Evolutionary conservation across 345 rosid genomes (phyloP).

Genomic region (Gossypium mustelinum): DNA sequence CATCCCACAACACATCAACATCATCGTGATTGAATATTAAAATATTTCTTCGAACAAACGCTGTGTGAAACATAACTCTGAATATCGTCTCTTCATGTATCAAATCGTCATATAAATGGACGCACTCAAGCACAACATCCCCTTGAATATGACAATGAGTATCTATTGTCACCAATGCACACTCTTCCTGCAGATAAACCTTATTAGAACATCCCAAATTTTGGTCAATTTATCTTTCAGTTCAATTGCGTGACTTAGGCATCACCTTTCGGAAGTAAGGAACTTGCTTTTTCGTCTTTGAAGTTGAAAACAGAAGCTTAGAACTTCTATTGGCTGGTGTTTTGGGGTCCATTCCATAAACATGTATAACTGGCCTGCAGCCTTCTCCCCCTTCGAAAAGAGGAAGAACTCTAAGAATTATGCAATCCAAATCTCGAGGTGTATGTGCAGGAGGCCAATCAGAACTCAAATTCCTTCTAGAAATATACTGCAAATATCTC

Average conservation of each 20-base stretch:
- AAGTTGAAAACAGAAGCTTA: conserved; percentile 75
- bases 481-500: conserved; percentile 96
- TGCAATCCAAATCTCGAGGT: conserved; percentile 75
- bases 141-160: conserved; percentile 83
- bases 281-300: conserved; percentile 53
- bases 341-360: conserved; percentile 83
- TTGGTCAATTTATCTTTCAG: conserved; percentile 12
- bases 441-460: conserved; percentile 97
- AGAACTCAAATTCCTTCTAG: conserved; percentile 77
- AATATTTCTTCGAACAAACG: conserved; percentile 75
- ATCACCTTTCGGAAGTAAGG: conserved; percentile 69
- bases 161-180: conserved; percentile 71
- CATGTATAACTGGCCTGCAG: conserved; percentile 80
- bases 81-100: conserved; percentile 69
- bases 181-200: conserved; percentile 66
- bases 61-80: conserved; percentile 90
- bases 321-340: conserved; percentile 75
- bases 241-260: conserved; percentile 18
- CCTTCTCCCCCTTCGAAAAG: conserved; percentile 65
- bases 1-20: conserved; percentile 81
- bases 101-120: conserved; percentile 74
- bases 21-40: conserved; percentile 72
- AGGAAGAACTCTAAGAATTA: conserved; percentile 81
- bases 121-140: conserved; percentile 91
- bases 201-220: conserved; percentile 23